A percentile compares a stretch with the other conserved stretches of the same genome.
These are phyloP conservation scores for Rutidosis leptorrhynchoides DNA, from an alignment of 129 eudicot genomes.

Conservation along the genomic window DNA sequence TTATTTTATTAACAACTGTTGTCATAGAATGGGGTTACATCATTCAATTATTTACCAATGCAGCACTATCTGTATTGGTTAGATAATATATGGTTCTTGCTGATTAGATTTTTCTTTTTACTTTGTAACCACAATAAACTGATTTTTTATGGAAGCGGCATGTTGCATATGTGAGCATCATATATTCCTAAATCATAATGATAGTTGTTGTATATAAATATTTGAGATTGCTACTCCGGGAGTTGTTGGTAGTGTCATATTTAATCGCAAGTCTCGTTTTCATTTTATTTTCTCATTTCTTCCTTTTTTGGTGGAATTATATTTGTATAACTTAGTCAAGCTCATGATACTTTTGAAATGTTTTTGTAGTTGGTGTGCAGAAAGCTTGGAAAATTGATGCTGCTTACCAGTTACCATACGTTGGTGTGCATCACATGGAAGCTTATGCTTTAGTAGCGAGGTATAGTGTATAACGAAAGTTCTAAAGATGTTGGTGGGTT, in stretches of 20 bases:
- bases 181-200: neutral
- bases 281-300: neutral
- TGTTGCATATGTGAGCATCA: neutral
- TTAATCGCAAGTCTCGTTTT: neutral
- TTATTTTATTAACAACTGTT: neutral
- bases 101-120: neutral
- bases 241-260: neutral
- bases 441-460: conserved; percentile 96
- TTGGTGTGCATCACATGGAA: conserved; percentile 98
- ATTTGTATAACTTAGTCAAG: conserved; percentile 2
- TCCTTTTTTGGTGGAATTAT: conserved; percentile 5
- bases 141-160: neutral
- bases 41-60: neutral
- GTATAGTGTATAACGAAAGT: conserved; percentile 26
- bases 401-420: conserved; percentile 62
- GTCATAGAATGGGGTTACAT: neutral
- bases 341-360: conserved; percentile 21
- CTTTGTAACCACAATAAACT: neutral
- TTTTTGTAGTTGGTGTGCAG: conserved; percentile 75
- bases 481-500: neutral
- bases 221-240: neutral
- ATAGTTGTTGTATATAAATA: neutral
- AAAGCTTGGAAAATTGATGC: conserved; percentile 91
- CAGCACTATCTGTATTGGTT: neutral
- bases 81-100: neutral